Conservation (phyloP, 768 basidiomycete species). For the Auricularia auricula-judae region DNA sequence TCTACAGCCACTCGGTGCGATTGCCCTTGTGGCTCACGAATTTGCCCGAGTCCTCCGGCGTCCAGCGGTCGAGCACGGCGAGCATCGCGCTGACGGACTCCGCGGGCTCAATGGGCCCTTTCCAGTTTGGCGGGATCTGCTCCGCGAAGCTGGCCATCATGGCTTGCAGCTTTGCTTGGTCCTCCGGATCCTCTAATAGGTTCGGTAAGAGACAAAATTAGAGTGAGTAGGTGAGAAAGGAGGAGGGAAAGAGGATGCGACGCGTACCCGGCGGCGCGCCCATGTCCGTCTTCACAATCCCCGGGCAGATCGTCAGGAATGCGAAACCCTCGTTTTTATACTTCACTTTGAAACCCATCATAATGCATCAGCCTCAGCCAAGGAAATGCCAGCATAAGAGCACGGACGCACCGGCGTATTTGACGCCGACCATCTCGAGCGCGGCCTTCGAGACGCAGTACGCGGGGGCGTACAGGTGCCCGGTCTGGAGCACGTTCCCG, state of each 20-base stretch:
- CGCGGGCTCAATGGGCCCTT: conserved; percentile 12
- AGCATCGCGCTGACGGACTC: conserved; percentile 12
- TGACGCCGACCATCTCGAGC: conserved; percentile 2
- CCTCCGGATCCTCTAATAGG: background rate
- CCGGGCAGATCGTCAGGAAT: conserved; percentile 5
- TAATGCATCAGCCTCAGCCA: too few relatives aligned
- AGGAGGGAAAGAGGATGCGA: too few relatives aligned
- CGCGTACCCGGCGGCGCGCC: conserved; percentile 3
- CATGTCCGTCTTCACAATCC: background rate
- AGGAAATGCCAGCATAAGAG: too few relatives aligned
- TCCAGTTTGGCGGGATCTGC: conserved; percentile 8
- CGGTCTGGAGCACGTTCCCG: conserved; percentile 2
- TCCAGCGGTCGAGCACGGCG: conserved; percentile 10
- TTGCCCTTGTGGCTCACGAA: conserved; percentile 13
- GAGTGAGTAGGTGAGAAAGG: too few relatives aligned
- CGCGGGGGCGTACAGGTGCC: background rate
- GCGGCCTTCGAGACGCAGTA: conserved; percentile 6
- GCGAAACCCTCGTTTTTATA: conserved; percentile 7
- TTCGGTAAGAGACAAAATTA: too few relatives aligned
- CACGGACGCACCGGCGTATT: conserved; percentile 1
- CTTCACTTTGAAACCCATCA: background rate
- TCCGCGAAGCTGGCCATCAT: conserved; percentile 9
- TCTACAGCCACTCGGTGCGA: too few relatives aligned
- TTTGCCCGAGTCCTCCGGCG: conserved; percentile 10
- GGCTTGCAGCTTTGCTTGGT: conserved; percentile 1